Evolutionary conservation across 2,329 filamentous ascomycete species (phyloP).

Genomic region (Drechmeria coniospora): DNA sequence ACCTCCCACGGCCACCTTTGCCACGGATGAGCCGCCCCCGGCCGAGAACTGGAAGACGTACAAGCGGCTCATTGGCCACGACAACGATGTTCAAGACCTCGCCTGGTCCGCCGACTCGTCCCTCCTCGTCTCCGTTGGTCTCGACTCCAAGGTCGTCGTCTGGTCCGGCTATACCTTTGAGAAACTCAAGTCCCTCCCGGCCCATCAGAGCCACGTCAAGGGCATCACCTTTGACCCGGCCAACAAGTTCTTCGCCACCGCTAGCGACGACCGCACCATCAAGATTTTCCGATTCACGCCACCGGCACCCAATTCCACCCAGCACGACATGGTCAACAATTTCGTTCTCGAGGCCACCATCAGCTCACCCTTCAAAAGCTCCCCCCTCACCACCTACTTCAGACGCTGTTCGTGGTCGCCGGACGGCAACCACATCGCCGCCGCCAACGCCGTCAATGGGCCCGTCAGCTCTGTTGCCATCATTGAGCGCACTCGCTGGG

Average conservation of each 20-base stretch:
- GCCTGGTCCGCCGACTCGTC: constrained; percentile 96
- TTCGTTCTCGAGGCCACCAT: constrained; percentile 93
- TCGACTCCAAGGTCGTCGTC: constrained; percentile 95
- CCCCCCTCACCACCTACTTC: constrained; percentile 92
- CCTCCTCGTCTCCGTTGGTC: constrained; percentile 83
- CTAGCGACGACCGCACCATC: constrained; percentile 91
- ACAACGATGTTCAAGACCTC: constrained; percentile 96
- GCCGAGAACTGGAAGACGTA: constrained; percentile 98
- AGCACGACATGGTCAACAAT: constrained; percentile 93
- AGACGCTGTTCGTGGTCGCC: constrained; percentile 94
- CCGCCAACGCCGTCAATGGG: constrained; percentile 91
- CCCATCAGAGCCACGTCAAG: constrained; percentile 96
- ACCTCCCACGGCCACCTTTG: constrained; percentile 65
- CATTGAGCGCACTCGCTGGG: constrained; percentile 82
- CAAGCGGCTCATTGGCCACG: constrained; percentile 83
- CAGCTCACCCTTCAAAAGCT: constrained; percentile 70
- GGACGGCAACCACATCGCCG: constrained; percentile 91
- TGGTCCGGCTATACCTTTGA: constrained; percentile 98
- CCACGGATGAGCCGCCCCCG: constrained; percentile 78
- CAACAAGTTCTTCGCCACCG: constrained; percentile 98
- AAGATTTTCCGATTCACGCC: constrained; percentile 93
- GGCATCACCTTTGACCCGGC: constrained; percentile 97
- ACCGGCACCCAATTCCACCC: constrained; percentile 76
- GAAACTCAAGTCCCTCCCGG: constrained; percentile 83
- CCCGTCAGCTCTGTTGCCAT: constrained; percentile 96